Conservation (phyloP, 2,329 filamentous ascomycete species). For the Aurifilum marmelostoma region DNA sequence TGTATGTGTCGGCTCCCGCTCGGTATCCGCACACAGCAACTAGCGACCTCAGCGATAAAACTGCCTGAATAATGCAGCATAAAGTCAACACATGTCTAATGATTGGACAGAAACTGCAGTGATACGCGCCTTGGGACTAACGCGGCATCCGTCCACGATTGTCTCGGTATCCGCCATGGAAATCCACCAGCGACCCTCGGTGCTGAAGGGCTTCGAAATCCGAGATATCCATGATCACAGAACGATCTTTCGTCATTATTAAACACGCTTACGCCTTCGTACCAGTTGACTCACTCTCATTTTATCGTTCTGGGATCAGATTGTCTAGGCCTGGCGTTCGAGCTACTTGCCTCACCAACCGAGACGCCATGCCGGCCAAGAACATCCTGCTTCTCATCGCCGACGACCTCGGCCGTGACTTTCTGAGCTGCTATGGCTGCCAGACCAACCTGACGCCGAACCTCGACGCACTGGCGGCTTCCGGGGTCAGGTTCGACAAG, state of each 20-base stretch:
- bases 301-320: background rate
- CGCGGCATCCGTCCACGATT: background rate
- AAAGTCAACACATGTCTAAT: too few species aligned
- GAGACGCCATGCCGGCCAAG: background rate
- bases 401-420: conserved; percentile 6
- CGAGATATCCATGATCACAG: background rate
- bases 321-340: background rate
- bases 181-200: background rate
- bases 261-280: too few species aligned
- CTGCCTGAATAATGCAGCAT: too few species aligned
- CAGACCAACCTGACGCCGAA: conserved; percentile 43
- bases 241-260: background rate
- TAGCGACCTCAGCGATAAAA: too few species aligned
- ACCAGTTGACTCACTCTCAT: background rate
- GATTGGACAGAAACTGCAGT: too few species aligned
- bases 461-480: conserved; percentile 42
- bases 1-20: background rate
- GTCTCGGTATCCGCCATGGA: background rate
- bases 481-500: conserved; percentile 42
- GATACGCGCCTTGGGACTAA: too few species aligned
- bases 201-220: background rate
- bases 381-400: conserved; percentile 12
- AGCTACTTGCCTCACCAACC: background rate
- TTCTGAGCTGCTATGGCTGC: conserved; percentile 8
- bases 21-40: too few species aligned